A percentile compares a stretch with the other conserved stretches of the same genome.
Evolutionary conservation across 345 rosid species (phyloP).

Genomic region (Camelina neglecta): DNA sequence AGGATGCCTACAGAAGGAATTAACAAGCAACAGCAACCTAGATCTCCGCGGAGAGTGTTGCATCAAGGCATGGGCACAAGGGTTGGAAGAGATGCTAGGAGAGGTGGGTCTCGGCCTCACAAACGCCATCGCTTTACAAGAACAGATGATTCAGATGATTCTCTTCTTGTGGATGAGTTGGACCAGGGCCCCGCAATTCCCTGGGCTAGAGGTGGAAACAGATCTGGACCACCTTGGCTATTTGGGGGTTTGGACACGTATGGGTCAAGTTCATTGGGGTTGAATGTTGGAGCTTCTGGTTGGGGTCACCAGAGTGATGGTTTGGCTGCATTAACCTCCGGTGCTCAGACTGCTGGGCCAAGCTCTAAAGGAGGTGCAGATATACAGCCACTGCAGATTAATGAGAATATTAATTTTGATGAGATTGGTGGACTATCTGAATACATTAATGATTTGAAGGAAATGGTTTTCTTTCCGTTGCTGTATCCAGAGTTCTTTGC

Average conservation of each 20-base stretch:
- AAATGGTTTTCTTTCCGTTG: slow-evolving; percentile 99
- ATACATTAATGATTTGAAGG: slow-evolving; percentile 95
- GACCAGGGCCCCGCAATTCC: slow-evolving; percentile 98
- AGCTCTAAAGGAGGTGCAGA: slow-evolving; percentile 99
- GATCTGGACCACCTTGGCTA: slow-evolving; percentile 97
- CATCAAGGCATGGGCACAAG: slow-evolving; percentile 97
- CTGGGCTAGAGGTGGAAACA: slow-evolving; percentile 94
- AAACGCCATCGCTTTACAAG: slow-evolving; percentile 83
- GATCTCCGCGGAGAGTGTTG: slow-evolving; percentile 92
- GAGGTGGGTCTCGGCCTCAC: slow-evolving; percentile 94
- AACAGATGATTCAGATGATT: slow-evolving; percentile 98
- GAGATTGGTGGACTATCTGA: slow-evolving; percentile 97
- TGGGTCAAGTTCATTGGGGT: slow-evolving; percentile 80
- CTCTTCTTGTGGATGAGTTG: slow-evolving; percentile 98
- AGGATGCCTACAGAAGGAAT: slow-evolving; percentile 77
- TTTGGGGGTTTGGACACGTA: slow-evolving; percentile 94
- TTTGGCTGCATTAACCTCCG: slow-evolving; percentile 71
- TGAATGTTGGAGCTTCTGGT: slow-evolving; percentile 97
- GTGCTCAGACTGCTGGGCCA: slow-evolving; percentile 99
- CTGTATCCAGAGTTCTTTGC: slow-evolving; percentile 99
- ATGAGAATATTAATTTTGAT: slow-evolving; percentile 88
- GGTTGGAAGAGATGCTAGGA: slow-evolving; percentile 85
- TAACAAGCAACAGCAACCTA: slow-evolving; percentile 70
- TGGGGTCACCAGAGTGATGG: slow-evolving; percentile 99
- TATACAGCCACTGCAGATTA: slow-evolving; percentile 98